Conservation (phyloP, 176 grass and related monocot species). For the Rhynchospora breviuscula region DNA sequence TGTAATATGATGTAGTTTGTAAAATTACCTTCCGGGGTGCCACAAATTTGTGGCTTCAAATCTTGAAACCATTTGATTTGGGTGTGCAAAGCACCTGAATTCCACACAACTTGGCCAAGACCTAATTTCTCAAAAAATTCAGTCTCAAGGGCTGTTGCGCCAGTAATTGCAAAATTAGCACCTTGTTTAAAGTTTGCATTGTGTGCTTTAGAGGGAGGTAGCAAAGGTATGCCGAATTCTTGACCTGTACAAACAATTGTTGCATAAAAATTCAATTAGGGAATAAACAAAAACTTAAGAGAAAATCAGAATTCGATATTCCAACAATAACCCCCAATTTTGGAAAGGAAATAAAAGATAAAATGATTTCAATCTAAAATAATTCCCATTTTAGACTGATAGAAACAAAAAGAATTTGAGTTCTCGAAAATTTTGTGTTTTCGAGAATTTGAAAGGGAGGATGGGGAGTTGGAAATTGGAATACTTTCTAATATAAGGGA, state of each 20-base stretch:
- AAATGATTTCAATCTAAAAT: neutral
- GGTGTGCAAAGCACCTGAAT: conserved; percentile 60
- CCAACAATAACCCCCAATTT: neutral
- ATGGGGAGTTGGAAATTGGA: neutral
- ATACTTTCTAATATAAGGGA: neutral
- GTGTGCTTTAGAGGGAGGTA: conserved; percentile 61
- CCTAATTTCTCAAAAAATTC: conserved; percentile 60
- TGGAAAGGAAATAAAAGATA: neutral
- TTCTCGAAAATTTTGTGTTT: neutral
- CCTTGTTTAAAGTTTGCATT: conserved; percentile 59
- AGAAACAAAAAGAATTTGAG: neutral
- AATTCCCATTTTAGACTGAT: neutral
- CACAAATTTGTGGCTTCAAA: conserved; percentile 78
- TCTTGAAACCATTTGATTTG: conserved; percentile 93
- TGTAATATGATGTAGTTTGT: neutral
- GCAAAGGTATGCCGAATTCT: conserved; percentile 59
- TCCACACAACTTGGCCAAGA: conserved; percentile 57
- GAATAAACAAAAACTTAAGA: neutral
- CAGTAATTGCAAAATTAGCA: conserved; percentile 90
- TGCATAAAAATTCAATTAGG: neutral
- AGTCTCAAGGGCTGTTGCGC: conserved; percentile 73
- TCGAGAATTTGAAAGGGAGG: neutral
- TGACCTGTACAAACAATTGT: conserved; percentile 36
- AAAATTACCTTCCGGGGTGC: conserved; percentile 45
- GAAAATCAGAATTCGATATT: neutral